Evolutionary conservation across 345 rosid species (phyloP).

Genomic region (Moricandia arvensis): DNA sequence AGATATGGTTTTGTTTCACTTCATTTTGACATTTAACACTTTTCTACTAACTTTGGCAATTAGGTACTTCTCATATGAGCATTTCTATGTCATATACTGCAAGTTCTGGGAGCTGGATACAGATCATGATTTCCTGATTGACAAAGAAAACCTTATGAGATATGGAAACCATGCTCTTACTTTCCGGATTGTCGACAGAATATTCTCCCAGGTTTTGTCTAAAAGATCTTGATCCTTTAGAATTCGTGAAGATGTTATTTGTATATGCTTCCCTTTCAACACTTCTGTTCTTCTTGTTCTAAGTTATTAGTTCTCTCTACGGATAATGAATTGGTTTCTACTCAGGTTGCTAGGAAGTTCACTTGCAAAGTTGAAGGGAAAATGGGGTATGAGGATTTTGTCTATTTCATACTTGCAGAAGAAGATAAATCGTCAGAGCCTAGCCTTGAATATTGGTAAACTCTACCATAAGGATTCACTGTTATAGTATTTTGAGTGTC

Average conservation of each 20-base stretch:
- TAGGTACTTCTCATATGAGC: conserved; percentile 97
- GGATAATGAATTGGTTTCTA: conserved; percentile 4
- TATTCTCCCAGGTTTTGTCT: conserved; percentile 86
- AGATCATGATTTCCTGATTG: conserved; percentile 91
- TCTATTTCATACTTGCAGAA: conserved; percentile 85
- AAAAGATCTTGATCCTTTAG: not conserved
- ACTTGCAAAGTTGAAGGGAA: conserved; percentile 83
- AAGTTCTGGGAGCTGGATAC: conserved; percentile 97
- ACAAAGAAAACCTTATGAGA: conserved; percentile 93
- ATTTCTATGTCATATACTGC: conserved; percentile 97
- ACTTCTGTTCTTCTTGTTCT: not conserved
- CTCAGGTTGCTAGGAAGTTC: conserved; percentile 75
- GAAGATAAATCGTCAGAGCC: conserved; percentile 94
- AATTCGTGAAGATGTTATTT: not conserved
- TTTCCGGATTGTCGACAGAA: conserved; percentile 87
- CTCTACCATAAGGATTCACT: not conserved
- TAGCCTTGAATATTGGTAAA: conserved; percentile 93
- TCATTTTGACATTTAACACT: conserved; percentile 3
- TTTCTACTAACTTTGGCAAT: conserved; percentile 9
- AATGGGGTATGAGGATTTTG: conserved; percentile 97
- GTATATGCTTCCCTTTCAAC: not conserved
- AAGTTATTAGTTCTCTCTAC: not conserved
- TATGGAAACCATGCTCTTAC: conserved; percentile 98
- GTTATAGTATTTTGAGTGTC: not conserved
- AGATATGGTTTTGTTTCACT: not conserved